These are phyloP conservation scores for Bipolaris oryzae DNA, from an alignment of 2,329 filamentous ascomycete species.

Conservation along the genomic window DNA sequence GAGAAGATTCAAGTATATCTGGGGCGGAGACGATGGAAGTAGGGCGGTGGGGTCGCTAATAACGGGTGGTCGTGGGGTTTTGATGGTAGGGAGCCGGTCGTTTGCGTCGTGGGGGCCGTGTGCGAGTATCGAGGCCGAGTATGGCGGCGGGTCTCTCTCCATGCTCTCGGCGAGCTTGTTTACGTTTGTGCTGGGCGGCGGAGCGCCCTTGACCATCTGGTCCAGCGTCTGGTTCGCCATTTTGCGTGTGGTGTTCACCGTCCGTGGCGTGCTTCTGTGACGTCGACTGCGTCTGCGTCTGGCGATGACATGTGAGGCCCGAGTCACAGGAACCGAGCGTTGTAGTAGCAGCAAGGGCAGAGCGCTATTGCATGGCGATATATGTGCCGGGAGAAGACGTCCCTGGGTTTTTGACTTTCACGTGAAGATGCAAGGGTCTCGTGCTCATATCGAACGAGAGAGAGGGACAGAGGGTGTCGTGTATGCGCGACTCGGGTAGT, in stretches of 20 bases:
- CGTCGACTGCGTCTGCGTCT: not conserved
- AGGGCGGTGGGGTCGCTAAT: slow-evolving; percentile 74
- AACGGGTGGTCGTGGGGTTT: slow-evolving; percentile 46
- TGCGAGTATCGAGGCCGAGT: slow-evolving; percentile 20
- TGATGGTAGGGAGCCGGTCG: slow-evolving; percentile 50
- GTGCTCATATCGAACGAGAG: slow-evolving; percentile 4
- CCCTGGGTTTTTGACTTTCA: not conserved
- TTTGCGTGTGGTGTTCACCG: not conserved
- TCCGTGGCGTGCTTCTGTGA: not conserved
- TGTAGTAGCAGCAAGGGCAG: not conserved
- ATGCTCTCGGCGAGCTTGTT: slow-evolving; percentile 15
- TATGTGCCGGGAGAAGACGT: not conserved
- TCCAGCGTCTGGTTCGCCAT: slow-evolving; percentile 63
- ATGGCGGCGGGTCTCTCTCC: slow-evolving; percentile 21
- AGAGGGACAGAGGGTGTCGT: not conserved
- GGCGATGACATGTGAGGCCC: slow-evolving; percentile 11
- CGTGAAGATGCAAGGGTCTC: not conserved
- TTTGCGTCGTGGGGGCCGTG: slow-evolving; percentile 38
- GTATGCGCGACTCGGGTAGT: not conserved
- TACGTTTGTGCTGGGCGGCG: slow-evolving; percentile 62
- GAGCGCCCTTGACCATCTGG: slow-evolving; percentile 89
- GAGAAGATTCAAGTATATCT: slow-evolving; percentile 97
- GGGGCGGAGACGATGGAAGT: slow-evolving; percentile 87
- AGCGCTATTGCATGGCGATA: not conserved
- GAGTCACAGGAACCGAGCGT: no score